Percentiles rank a stretch among this genome's conserved stretches.
Conservation (phyloP, 768 basidiomycete species). For the Rhizopogon roseolus region DNA sequence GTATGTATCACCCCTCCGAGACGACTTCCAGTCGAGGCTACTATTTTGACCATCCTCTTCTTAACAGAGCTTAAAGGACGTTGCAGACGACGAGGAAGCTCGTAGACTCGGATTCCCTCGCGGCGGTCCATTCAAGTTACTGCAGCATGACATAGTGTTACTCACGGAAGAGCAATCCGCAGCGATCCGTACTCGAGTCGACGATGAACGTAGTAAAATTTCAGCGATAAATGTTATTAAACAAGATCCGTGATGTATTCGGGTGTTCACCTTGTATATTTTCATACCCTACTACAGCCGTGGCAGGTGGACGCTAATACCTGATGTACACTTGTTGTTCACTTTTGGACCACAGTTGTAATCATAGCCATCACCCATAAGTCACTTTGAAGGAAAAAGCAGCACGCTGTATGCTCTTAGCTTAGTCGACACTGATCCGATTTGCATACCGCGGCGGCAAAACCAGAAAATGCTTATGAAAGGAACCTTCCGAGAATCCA, state of each 20-base stretch:
- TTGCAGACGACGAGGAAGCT: constrained; percentile 51
- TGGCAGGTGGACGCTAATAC: no score
- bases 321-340: no score
- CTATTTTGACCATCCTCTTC: neutral
- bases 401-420: no score
- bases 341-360: no score
- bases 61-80: constrained; percentile 43
- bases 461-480: no score
- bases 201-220: constrained; percentile 5
- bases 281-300: no score
- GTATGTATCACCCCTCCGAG: constrained; percentile 36
- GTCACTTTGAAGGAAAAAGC: no score
- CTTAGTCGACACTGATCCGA: no score
- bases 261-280: no score
- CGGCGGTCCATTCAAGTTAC: constrained; percentile 42
- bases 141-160: constrained; percentile 43
- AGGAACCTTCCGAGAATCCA: no score
- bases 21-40: neutral
- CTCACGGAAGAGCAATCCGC: constrained; percentile 38
- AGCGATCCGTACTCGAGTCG: constrained; percentile 15
- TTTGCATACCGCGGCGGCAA: no score
- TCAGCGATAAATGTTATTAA: neutral
- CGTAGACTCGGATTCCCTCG: constrained; percentile 45
- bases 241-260: neutral
- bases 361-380: no score